Evolutionary conservation across 2,329 filamentous ascomycete genomes (phyloP).

Genomic region (Kalmusia sp.): DNA sequence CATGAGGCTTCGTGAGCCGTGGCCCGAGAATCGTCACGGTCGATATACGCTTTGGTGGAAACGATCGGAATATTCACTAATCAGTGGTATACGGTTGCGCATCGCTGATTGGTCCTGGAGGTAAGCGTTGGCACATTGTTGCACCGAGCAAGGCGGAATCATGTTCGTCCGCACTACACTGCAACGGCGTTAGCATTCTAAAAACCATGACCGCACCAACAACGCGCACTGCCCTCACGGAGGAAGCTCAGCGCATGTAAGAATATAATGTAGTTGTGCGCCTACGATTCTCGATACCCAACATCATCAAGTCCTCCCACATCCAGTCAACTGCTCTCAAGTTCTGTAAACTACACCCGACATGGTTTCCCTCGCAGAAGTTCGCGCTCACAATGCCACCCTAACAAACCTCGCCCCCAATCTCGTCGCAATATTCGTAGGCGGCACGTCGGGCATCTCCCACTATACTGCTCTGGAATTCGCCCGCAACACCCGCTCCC

Average conservation of each 20-base stretch:
- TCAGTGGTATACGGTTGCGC: no score
- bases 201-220: not conserved
- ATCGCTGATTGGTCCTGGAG: no score
- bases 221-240: not conserved
- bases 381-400: constrained; percentile 34
- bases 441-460: constrained; percentile 54
- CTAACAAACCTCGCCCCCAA: constrained; percentile 31
- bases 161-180: not conserved
- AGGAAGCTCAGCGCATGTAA: not conserved
- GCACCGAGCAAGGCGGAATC: no score
- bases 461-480: constrained; percentile 53
- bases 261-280: not conserved
- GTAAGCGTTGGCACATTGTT: no score
- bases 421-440: constrained; percentile 46
- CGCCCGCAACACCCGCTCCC: constrained; percentile 47
- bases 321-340: not conserved
- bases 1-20: no score
- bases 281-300: not conserved
- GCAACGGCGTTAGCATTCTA: not conserved
- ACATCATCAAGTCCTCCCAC: not conserved
- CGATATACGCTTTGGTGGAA: no score
- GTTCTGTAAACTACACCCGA: not conserved
- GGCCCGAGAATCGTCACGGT: no score
- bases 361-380: constrained; percentile 31
- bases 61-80: no score